phyloP scores from a whole-genome alignment of 2,329 filamentous ascomycete species.

The Arthrinium phaeospermum region DNA sequence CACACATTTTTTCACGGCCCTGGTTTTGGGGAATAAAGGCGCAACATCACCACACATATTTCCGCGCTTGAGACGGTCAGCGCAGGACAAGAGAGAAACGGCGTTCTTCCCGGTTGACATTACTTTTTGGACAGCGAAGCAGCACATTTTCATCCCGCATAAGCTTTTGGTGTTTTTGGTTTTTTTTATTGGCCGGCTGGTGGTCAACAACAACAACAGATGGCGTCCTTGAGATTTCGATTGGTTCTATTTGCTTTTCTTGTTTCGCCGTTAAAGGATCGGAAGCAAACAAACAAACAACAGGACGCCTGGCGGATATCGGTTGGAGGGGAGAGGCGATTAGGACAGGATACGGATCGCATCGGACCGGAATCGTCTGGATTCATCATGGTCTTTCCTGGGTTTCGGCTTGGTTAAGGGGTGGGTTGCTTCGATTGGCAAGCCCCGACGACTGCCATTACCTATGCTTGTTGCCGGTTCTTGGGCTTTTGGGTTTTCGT shows the following conservation, averaged over 20 bases:
- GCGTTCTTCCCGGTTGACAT: constrained; percentile 7
- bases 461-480: constrained; percentile 11
- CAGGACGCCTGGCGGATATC: background rate
- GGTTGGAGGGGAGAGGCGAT: background rate
- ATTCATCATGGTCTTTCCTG: constrained; percentile 1
- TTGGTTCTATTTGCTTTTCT: background rate
- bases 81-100: background rate
- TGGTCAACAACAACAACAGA: background rate
- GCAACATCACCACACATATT: background rate
- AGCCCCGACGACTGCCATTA: background rate
- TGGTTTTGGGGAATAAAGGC: background rate
- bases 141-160: background rate
- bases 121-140: background rate
- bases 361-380: background rate
- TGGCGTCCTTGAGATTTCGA: background rate
- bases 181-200: background rate
- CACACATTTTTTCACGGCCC: constrained; percentile 1
- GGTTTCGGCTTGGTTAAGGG: background rate
- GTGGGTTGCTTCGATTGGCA: background rate
- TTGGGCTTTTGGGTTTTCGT: background rate
- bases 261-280: constrained; percentile 13
- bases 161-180: constrained; percentile 12
- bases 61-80: constrained; percentile 13
- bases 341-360: background rate
- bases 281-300: constrained; percentile 1